A percentile compares a stretch with the other conserved stretches of the same genome.
Conservation (phyloP, 257 asterid genomes). For the Dorcoceras hygrometricum region DNA sequence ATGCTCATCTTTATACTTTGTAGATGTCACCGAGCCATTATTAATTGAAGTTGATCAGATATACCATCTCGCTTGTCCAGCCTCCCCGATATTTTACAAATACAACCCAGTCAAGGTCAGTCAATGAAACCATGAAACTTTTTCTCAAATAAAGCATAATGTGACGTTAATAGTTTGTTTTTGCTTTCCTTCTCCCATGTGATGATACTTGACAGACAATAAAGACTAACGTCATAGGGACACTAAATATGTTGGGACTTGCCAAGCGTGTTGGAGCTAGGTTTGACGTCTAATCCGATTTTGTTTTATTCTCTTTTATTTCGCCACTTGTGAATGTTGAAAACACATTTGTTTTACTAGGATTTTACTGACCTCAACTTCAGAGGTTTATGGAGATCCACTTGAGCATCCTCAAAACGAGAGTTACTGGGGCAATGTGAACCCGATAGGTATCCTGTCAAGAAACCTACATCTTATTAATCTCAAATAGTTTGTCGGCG, state of each 20-base stretch:
- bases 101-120: slow-evolving; percentile 94
- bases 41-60: slow-evolving; percentile 88
- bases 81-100: slow-evolving; percentile 97
- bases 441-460: slow-evolving; percentile 72
- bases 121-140: not conserved
- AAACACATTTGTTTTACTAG: slow-evolving; percentile 29
- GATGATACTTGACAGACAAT: slow-evolving; percentile 54
- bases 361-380: slow-evolving; percentile 91
- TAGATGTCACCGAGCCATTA: slow-evolving; percentile 91
- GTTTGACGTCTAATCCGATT: slow-evolving; percentile 31
- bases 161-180: slow-evolving; percentile 2
- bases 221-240: slow-evolving; percentile 95
- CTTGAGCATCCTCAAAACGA: slow-evolving; percentile 93
- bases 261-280: slow-evolving; percentile 99
- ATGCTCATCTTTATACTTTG: slow-evolving; percentile 13
- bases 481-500: not conserved
- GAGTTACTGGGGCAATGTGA: slow-evolving; percentile 98
- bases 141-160: slow-evolving; percentile 4
- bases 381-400: slow-evolving; percentile 98
- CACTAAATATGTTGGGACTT: slow-evolving; percentile 95
- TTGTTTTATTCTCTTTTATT: not conserved
- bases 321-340: not conserved
- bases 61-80: slow-evolving; percentile 99
- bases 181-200: not conserved
- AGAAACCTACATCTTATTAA: slow-evolving; percentile 16